Percentiles rank a stretch among this genome's conserved stretches.
Conservation (phyloP, 371 early-diverging fungal genomes). For the Saksenaea oblongispora region DNA sequence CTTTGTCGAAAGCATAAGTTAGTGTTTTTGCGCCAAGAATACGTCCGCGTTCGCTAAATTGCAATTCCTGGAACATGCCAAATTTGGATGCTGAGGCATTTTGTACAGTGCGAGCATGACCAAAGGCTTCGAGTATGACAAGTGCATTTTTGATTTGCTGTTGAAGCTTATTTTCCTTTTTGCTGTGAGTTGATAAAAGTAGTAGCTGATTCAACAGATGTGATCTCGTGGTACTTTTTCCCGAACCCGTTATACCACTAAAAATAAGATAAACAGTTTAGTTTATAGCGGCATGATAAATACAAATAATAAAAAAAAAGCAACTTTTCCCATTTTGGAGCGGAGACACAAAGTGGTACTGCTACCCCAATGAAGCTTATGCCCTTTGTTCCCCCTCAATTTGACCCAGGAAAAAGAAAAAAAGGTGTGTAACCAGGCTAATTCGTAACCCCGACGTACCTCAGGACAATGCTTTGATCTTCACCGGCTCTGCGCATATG, state of each 20-base stretch:
- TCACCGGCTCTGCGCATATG: slow-evolving; percentile 79
- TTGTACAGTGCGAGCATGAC: slow-evolving; percentile 68
- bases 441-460: slow-evolving; percentile 38
- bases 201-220: slow-evolving; percentile 71
- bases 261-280: neutral
- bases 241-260: slow-evolving; percentile 85
- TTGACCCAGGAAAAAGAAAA: slow-evolving; percentile 4
- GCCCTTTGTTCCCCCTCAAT: slow-evolving; percentile 1
- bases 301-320: neutral
- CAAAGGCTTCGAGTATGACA: slow-evolving; percentile 74
- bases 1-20: slow-evolving; percentile 86
- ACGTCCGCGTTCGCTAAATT: slow-evolving; percentile 85
- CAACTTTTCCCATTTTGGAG: neutral
- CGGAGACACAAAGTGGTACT: neutral
- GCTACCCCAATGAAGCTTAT: neutral
- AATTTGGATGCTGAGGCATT: slow-evolving; percentile 77
- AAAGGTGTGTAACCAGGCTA: slow-evolving; percentile 1
- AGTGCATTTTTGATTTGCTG: slow-evolving; percentile 72
- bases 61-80: slow-evolving; percentile 82
- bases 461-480: slow-evolving; percentile 75
- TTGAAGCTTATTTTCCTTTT: slow-evolving; percentile 71
- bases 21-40: slow-evolving; percentile 85
- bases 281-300: neutral
- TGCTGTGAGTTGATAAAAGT: slow-evolving; percentile 67
- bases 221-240: slow-evolving; percentile 73